These are phyloP conservation scores for Cocos nucifera DNA, from an alignment of 176 grass and related monocot genomes.

Conservation along the genomic window DNA sequence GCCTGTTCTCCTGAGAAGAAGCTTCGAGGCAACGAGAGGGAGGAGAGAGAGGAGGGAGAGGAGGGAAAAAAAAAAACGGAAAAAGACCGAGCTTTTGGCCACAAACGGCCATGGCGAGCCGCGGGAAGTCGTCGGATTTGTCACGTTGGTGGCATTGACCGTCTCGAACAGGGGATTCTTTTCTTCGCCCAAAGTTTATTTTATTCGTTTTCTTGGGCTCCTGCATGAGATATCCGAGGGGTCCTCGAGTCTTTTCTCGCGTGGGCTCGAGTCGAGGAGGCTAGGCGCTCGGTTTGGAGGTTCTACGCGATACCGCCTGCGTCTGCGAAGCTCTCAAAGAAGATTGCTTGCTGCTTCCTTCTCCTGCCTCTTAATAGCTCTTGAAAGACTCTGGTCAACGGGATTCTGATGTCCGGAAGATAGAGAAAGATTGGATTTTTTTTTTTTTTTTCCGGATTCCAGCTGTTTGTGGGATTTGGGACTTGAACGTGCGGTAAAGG, in stretches of 20 bases:
- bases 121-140: no score
- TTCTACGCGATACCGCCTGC: slow-evolving; percentile 5
- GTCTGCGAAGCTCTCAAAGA: neutral
- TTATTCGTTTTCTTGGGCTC: neutral
- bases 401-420: neutral
- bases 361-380: neutral
- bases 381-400: neutral
- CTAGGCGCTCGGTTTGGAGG: neutral
- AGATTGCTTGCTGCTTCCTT: neutral
- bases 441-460: neutral
- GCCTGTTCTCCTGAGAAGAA: neutral
- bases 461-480: neutral
- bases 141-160: neutral
- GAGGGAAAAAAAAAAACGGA: neutral
- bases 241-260: neutral
- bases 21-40: neutral
- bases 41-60: neutral
- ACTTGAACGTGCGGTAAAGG: neutral
- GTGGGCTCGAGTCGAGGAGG: slow-evolving; percentile 7
- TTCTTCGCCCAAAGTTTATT: neutral
- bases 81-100: no score
- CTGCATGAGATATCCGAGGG: neutral
- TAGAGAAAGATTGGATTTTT: slow-evolving; percentile 10
- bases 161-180: neutral
- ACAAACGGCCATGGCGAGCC: no score